Conservation (phyloP, 2,329 filamentous ascomycete species). For the Plectosphaerella cucumerina region DNA sequence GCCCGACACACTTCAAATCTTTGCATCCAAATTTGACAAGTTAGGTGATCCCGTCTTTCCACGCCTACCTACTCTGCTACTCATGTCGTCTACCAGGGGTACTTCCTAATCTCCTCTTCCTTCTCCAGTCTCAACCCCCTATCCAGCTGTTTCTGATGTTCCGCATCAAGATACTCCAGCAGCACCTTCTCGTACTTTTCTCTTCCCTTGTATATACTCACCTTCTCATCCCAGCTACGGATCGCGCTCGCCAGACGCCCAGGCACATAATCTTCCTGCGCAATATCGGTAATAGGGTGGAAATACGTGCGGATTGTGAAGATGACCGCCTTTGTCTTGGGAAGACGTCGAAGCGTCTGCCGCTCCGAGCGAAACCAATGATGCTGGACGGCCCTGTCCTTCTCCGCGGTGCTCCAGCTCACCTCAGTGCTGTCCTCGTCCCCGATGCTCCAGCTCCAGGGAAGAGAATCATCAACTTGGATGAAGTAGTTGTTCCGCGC, state of each 20-base stretch:
- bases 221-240: slow-evolving; percentile 76
- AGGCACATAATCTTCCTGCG: slow-evolving; percentile 69
- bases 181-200: slow-evolving; percentile 70
- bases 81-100: slow-evolving; percentile 47
- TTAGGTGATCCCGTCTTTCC: no score
- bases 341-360: slow-evolving; percentile 63
- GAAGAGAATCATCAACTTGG: slow-evolving; percentile 73
- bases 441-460: slow-evolving; percentile 76
- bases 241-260: slow-evolving; percentile 74
- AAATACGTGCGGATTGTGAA: slow-evolving; percentile 84
- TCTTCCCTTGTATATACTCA: slow-evolving; percentile 72
- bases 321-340: slow-evolving; percentile 52
- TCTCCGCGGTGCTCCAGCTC: slow-evolving; percentile 73
- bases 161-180: slow-evolving; percentile 70
- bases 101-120: slow-evolving; percentile 56
- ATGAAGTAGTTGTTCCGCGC: slow-evolving; percentile 81
- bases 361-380: slow-evolving; percentile 76
- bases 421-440: slow-evolving; percentile 60
- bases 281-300: slow-evolving; percentile 64
- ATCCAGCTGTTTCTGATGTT: slow-evolving; percentile 68
- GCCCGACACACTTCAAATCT: no score
- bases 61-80: no score
- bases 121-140: slow-evolving; percentile 58
- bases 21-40: no score
- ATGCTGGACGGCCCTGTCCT: slow-evolving; percentile 66